Base-by-base conservation (phyloP, 352 stramenopile genomes). In the Phytophthora niederhauseri region DNA sequence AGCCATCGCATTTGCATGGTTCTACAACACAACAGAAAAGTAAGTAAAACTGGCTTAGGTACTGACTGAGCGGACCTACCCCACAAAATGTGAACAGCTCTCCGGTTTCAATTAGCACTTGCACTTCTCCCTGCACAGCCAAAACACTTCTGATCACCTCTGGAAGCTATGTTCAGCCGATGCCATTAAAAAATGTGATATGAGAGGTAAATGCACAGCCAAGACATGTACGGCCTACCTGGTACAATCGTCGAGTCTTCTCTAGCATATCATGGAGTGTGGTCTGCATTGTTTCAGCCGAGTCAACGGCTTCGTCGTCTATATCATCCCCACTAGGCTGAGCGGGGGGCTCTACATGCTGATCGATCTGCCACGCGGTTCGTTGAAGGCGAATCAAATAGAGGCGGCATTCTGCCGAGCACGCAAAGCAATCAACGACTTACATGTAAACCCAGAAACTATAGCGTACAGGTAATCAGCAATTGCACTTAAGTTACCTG, bases 51-150 rank as follows among this genome's bases (percentile, higher is more conserved):
- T 20, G 9, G 0, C 20, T 12, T 36, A 3, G 19, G 20, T 20
- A 22, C 5, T 53, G 6, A 17, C 31, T 15, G 9, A n/a, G 2
- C 20, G n/a, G 14, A 30, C 48, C 6, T 64, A 91, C 83, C 45
- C 70, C 57, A 17, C 46, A 64, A 59, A 74, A 66, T 0, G 55
- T 45, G 17, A 80, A 51, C 17, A 87, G 43, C 51, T 90, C 79
- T 22, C 70, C 81, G 22, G 74, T 73, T 63, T 90, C 77, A 38
- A 86, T 34, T 15, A 90, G 67, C 55, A 87, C 75, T 2, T 77
- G 72, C 15, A 80, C 69, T 76, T 86, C 68, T 24, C 83, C 83
- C 14, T 79, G 72, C 1, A 75, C 57, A 0, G 69, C 77, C 15
- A 65, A 22, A n/a, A 64, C 70, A 43, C 17, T 81, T 15, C 66